A percentile compares a stretch with the other conserved stretches of the same genome.
Conservation (phyloP, 2,329 filamentous ascomycete species). For the Xylariaceae sp. region DNA sequence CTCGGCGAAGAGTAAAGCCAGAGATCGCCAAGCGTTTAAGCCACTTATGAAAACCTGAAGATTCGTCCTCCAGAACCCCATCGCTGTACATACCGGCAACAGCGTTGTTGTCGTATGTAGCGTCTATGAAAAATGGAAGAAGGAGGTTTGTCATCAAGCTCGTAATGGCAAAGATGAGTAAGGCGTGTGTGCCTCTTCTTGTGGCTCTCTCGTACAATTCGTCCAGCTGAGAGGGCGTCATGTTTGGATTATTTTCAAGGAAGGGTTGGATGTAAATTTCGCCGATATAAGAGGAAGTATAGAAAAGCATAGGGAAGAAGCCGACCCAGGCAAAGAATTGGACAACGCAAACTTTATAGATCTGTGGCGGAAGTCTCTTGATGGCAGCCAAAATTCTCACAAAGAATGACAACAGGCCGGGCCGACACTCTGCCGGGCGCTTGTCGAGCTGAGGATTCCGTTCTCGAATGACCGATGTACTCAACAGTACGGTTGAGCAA, state of each 20-base stretch:
- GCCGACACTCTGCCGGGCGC: conserved; percentile 55
- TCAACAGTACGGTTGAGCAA: conserved; percentile 66
- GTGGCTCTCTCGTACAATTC: conserved; percentile 80
- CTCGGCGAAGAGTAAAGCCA: conserved; percentile 79
- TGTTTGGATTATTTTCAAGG: conserved; percentile 72
- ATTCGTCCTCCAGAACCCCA: conserved; percentile 30
- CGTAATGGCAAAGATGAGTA: conserved; percentile 83
- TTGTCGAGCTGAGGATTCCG: conserved; percentile 75
- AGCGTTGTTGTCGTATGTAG: conserved; percentile 63
- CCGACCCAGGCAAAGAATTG: conserved; percentile 90
- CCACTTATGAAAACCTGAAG: conserved; percentile 39
- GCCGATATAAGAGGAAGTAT: conserved; percentile 89
- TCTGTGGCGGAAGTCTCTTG: conserved; percentile 75
- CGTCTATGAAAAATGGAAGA: conserved; percentile 80
- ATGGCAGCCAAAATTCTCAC: conserved; percentile 73
- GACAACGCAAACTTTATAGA: conserved; percentile 75
- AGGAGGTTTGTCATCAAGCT: conserved; percentile 80
- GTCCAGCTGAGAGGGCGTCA: conserved; percentile 74
- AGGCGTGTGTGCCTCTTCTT: conserved; percentile 81
- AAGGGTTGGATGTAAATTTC: conserved; percentile 88
- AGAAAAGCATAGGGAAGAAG: conserved; percentile 94
- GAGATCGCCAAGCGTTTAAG: conserved; percentile 70
- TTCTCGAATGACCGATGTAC: conserved; percentile 68
- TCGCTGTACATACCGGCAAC: conserved; percentile 22
- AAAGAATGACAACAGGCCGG: conserved; percentile 77